Evolutionary conservation across 345 rosid genomes (phyloP).

Genomic region (Gossypium stocksii): DNA sequence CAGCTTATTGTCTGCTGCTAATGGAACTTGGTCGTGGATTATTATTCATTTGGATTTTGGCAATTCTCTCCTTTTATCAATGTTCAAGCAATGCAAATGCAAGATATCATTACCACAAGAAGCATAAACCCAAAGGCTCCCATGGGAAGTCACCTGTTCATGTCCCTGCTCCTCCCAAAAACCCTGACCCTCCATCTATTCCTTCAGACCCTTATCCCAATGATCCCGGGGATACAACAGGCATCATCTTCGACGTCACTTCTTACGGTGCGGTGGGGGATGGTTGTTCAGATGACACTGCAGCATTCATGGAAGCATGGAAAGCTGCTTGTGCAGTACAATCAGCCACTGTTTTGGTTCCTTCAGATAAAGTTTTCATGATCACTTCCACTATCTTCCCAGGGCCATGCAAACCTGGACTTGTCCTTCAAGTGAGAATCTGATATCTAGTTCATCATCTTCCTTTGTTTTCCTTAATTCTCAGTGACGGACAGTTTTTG

Average conservation of each 20-base stretch:
- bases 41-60: conserved; percentile 19
- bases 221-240: conserved; percentile 33
- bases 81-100: conserved; percentile 47
- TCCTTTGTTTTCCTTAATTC: neutral
- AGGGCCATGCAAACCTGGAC: conserved; percentile 89
- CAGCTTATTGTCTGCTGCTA: neutral
- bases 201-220: conserved; percentile 70
- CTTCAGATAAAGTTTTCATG: conserved; percentile 55
- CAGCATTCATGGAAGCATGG: conserved; percentile 77
- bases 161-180: conserved; percentile 9
- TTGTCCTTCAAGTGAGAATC: conserved; percentile 58
- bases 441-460: neutral
- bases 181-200: conserved; percentile 25
- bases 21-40: conserved; percentile 33
- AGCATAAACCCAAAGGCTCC: conserved; percentile 25
- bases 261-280: conserved; percentile 82
- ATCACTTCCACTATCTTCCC: conserved; percentile 89
- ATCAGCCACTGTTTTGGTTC: conserved; percentile 57
- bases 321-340: conserved; percentile 83
- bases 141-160: conserved; percentile 18
- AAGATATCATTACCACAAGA: conserved; percentile 69
- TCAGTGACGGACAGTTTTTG: neutral
- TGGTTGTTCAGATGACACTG: conserved; percentile 72
- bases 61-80: conserved; percentile 21
- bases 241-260: conserved; percentile 58